Evolutionary conservation across 176 grass and related monocot species (phyloP), one percentile per base, ranked within the genome.

Genomic region (Raddia guianensis): DNA sequence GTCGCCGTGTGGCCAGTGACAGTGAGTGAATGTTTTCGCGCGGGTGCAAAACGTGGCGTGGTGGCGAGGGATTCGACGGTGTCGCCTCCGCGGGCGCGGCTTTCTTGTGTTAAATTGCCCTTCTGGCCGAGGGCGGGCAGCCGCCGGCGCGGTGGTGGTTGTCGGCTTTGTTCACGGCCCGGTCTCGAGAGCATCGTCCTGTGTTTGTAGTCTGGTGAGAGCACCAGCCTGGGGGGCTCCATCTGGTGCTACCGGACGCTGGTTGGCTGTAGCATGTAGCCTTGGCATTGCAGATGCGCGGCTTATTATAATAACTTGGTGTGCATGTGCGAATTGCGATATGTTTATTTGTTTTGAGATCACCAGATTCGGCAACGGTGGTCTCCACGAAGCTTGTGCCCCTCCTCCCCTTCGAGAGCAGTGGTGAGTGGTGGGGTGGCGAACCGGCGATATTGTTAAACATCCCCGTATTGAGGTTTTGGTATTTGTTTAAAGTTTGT

Each of bases 151-250:
- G 35, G 16, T 7, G 35, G 72, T 2, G 20, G 50, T 12, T 12
- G 21, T 12, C 2, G 21, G 37, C 4, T 40, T 12, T 59, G 8
- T 59, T 59, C 8, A 59, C 19, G 16, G 15, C 10, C 8, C 32
- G 37, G 56, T 66, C 27, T 87, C 86, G 82, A 70, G 67, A 0
- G 55, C 63, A 75, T 56, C 76, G 76, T 58, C 49, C 9, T 42
- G 34, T 2, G 60, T 46, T 46, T 66, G 53, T 55, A 49, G 10
- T 2, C 11, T 82, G 44, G 46, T 2, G 79, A 20, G 59, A 20
- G 40, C 55, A 54, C n/a, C 79, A 64, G 67, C 42, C 66, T 78
- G 66, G 72, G 66, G 72, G 47, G 20, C 7, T 63, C 40, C 15
- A 47, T 71, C 14, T 49, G 21, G 68, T 88, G 34, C 69, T 66